These are phyloP conservation scores for Tuber microsphaerosporum DNA, from an alignment of 495 filamentous ascomycete species.

Conservation along the genomic window DNA sequence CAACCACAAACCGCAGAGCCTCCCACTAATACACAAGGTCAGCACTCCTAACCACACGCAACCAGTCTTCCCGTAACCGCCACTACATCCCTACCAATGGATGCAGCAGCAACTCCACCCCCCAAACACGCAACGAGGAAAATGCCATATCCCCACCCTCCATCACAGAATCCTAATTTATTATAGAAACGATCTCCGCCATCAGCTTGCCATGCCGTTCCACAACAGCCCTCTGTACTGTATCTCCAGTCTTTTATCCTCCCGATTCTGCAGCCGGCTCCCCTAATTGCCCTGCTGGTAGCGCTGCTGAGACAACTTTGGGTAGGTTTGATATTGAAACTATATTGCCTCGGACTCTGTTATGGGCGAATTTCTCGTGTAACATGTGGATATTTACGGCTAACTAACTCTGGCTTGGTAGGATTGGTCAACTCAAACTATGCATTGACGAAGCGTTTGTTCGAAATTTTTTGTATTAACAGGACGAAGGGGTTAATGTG, in stretches of 20 bases:
- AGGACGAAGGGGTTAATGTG: slow-evolving; percentile 90
- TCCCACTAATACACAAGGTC: too few relatives aligned
- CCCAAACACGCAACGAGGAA: too few relatives aligned
- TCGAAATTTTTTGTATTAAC: slow-evolving; percentile 80
- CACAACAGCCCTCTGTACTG: slow-evolving; percentile 50
- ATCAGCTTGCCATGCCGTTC: slow-evolving; percentile 44
- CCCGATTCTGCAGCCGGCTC: slow-evolving; percentile 49
- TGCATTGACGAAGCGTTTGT: slow-evolving; percentile 99
- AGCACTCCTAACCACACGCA: too few relatives aligned
- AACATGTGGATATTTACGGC: slow-evolving; percentile 12
- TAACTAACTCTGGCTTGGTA: slow-evolving; percentile 36
- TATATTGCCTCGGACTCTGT: slow-evolving; percentile 8
- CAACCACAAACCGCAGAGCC: too few relatives aligned
- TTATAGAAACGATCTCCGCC: too few relatives aligned
- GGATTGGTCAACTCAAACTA: slow-evolving; percentile 98
- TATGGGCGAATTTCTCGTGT: background rate
- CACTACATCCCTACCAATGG: too few relatives aligned
- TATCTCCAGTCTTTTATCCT: slow-evolving; percentile 48
- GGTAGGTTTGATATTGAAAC: slow-evolving; percentile 50
- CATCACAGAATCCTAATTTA: too few relatives aligned
- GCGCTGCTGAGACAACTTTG: slow-evolving; percentile 70
- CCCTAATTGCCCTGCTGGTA: slow-evolving; percentile 47
- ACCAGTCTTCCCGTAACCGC: too few relatives aligned
- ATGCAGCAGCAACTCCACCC: too few relatives aligned
- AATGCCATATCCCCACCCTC: too few relatives aligned